Conservation (phyloP, 208 protist genomes). For the Herpetomonas samuelpessoai region DNA sequence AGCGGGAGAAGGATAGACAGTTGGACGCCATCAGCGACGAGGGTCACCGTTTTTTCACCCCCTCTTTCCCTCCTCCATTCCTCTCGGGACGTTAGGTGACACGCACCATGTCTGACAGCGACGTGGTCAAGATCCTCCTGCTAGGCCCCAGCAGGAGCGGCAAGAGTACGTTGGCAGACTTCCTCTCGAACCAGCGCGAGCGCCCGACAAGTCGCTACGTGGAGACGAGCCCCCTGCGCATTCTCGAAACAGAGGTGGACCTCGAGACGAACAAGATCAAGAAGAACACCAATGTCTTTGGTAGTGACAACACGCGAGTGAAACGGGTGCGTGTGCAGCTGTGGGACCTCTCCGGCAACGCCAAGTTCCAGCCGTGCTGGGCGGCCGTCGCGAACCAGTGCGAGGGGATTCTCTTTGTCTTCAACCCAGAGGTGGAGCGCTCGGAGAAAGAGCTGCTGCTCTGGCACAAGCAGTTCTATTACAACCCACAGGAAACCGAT, state of each 20-base stretch:
- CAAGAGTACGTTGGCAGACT: constrained; percentile 84
- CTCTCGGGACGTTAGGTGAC: too few relatives aligned
- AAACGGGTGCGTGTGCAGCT: constrained; percentile 68
- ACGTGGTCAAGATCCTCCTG: constrained; percentile 82
- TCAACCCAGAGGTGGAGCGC: constrained; percentile 73
- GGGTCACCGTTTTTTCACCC: too few relatives aligned
- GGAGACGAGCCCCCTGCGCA: constrained; percentile 81
- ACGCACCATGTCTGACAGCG: constrained; percentile 21
- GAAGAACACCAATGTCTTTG: constrained; percentile 31
- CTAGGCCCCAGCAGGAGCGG: constrained; percentile 80
- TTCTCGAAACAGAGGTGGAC: constrained; percentile 86
- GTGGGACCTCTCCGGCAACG: constrained; percentile 87
- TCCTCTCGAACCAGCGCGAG: constrained; percentile 74
- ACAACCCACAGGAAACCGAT: constrained; percentile 67
- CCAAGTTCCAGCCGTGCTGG: constrained; percentile 85
- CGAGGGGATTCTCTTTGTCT: constrained; percentile 88
- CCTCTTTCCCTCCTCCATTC: too few relatives aligned
- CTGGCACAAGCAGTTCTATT: constrained; percentile 90
- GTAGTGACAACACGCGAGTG: constrained; percentile 41
- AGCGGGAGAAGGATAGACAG: too few relatives aligned
- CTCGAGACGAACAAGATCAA: constrained; percentile 46
- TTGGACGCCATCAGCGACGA: too few relatives aligned
- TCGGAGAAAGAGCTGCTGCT: constrained; percentile 80
- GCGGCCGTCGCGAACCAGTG: constrained; percentile 68
- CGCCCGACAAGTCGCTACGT: constrained; percentile 80